Evolutionary conservation across 345 rosid genomes (phyloP), one percentile per base, ranked within the genome.

Genomic region (Excoecaria agallocha): DNA sequence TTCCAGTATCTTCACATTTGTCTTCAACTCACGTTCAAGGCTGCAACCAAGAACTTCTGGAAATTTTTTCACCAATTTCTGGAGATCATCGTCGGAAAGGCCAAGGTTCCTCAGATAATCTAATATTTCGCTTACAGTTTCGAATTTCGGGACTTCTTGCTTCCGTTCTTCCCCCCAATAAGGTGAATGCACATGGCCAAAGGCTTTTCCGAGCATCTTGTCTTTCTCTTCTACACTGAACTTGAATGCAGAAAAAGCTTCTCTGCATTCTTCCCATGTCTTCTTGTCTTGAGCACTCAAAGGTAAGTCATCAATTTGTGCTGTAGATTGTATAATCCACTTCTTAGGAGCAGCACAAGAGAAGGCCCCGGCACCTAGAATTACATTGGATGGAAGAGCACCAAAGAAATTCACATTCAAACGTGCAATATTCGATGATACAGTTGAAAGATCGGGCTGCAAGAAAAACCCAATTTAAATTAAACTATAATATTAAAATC

Each of bases 131-230:
- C 66, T 78, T 61, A 92, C 65, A n/a, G 62, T 57, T 83, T 88
- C 93, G 3, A 22, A 69, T 24, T 81, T 87, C 15, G 97, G 98
- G 37, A 82, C 87, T 80, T 92, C 91, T 68, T 78, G 80, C 70
- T 71, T 82, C 25, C 93, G 89, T 65, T 91, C 97, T 76, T 94
- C 97, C 0, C 97, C 85, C 98, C 97, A 92, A 81, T 88, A 94
- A 0, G 98, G 97, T 2, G 95, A 92, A 67, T 87, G 92, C 69
- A 89, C 30, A 41, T 89, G 87, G 43, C 97, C 97, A 71, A 89
- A 94, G 38, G 98, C 93, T 83, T 92, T 94, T 38, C 87, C 91
- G 2, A 92, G 97, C 45, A 94, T 89, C 89, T 92, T 92, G 83
- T 89, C 97, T 80, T 86, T 82, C 81, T 92, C 98, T 65, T 88